phyloP scores from a whole-genome alignment of 2,329 filamentous ascomycete species.

The Trichoderma cornu-damae region DNA sequence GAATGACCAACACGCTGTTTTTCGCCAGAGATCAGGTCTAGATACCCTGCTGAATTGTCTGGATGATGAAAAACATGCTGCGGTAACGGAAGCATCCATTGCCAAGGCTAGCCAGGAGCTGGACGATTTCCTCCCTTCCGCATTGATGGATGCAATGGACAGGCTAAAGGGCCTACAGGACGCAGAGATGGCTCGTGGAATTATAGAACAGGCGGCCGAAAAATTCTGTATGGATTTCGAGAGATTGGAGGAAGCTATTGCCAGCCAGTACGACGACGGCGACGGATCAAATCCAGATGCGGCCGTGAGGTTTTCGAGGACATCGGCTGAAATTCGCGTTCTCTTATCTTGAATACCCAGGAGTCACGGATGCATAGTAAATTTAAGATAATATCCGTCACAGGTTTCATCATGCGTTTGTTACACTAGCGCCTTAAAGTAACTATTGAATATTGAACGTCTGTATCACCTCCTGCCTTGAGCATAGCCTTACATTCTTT shows the following conservation, averaged over 20 bases:
- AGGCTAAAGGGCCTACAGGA: slow-evolving; percentile 71
- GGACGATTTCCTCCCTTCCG: slow-evolving; percentile 88
- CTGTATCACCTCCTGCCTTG: background rate
- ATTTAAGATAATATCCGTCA: background rate
- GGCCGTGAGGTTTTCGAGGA: slow-evolving; percentile 46
- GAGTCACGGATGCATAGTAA: background rate
- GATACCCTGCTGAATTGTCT: slow-evolving; percentile 57
- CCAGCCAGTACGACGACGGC: slow-evolving; percentile 36
- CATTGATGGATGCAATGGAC: slow-evolving; percentile 84
- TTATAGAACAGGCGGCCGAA: slow-evolving; percentile 79
- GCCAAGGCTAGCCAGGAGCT: slow-evolving; percentile 65
- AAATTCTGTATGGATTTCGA: slow-evolving; percentile 83
- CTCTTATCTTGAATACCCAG: slow-evolving; percentile 35
- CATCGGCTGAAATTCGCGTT: slow-evolving; percentile 55
- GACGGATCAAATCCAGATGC: slow-evolving; percentile 25
- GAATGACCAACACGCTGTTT: slow-evolving; percentile 65
- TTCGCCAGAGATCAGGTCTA: slow-evolving; percentile 71
- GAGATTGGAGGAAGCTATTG: slow-evolving; percentile 47
- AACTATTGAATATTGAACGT: background rate
- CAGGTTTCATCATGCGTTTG: background rate
- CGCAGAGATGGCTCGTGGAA: slow-evolving; percentile 62
- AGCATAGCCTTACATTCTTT: background rate
- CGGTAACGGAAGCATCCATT: slow-evolving; percentile 40
- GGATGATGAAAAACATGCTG: slow-evolving; percentile 30
- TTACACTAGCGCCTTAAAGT: background rate